phyloP scores from a whole-genome alignment of 805 yeast species.

The Naumovozyma dairenensis region DNA sequence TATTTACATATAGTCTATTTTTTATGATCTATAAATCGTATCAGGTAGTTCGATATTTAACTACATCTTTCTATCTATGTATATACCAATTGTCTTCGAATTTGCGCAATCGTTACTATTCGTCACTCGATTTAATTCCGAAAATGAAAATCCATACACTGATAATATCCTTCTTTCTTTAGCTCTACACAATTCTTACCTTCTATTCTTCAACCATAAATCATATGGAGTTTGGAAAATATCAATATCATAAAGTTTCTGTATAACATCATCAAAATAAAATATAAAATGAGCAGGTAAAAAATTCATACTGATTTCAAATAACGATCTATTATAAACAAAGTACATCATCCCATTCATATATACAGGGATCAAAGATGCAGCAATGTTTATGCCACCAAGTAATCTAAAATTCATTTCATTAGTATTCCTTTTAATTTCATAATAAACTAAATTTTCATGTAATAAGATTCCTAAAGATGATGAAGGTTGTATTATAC shows the following conservation, averaged over 20 bases:
- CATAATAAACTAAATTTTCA: slow-evolving; percentile 23
- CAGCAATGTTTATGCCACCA: slow-evolving; percentile 17
- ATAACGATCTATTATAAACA: slow-evolving; percentile 9
- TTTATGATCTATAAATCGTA: no score
- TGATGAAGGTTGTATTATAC: slow-evolving; percentile 19
- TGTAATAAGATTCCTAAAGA: slow-evolving; percentile 21
- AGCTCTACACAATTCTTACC: no score
- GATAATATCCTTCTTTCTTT: no score
- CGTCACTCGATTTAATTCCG: no score
- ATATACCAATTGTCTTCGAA: no score
- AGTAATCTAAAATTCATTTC: slow-evolving; percentile 13
- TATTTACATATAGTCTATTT: no score
- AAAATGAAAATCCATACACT: no score
- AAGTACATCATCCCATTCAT: slow-evolving; percentile 17
- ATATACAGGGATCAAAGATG: slow-evolving; percentile 16
- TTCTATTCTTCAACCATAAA: no score
- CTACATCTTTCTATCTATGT: no score
- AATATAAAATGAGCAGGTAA: slow-evolving; percentile 24
- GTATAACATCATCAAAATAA: slow-evolving; percentile 21
- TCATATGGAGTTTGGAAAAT: slow-evolving; percentile 23
- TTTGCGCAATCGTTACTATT: no score
- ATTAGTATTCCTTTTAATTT: slow-evolving; percentile 14
- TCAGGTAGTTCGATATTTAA: no score
- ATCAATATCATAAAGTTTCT: slow-evolving; percentile 21
- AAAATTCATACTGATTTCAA: slow-evolving; percentile 19